These are phyloP conservation scores for Phellopilus nigrolimitatus DNA, from an alignment of 1,284 basidiomycete genomes.

Conservation along the genomic window DNA sequence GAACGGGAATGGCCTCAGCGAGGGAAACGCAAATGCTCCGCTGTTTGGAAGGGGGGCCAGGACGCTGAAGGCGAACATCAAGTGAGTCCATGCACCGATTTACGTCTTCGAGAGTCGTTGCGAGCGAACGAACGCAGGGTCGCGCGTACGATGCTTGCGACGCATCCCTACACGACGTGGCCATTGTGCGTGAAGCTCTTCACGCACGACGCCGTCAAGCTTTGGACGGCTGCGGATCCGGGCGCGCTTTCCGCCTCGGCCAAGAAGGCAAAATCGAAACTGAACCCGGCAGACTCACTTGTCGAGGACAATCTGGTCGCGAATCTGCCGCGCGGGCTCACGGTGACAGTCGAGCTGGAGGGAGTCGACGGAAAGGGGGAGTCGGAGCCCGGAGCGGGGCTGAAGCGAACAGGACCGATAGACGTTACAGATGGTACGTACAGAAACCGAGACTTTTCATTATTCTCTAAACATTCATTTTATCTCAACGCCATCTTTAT, in stretches of 20 bases:
- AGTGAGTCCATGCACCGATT: conserved; percentile 38
- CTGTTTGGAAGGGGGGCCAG: conserved; percentile 3
- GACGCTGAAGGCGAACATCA: conserved; percentile 39
- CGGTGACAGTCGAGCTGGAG: conserved; percentile 53
- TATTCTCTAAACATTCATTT: conserved; percentile 22
- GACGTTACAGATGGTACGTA: conserved; percentile 61
- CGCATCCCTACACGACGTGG: conserved; percentile 58
- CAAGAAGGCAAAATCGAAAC: conserved; percentile 20
- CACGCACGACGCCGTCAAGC: conserved; percentile 50
- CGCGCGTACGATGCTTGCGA: conserved; percentile 48
- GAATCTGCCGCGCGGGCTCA: conserved; percentile 48
- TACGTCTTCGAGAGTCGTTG: not conserved
- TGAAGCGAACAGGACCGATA: conserved; percentile 53
- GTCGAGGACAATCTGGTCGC: conserved; percentile 9
- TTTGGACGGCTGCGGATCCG: conserved; percentile 38
- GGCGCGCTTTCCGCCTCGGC: not conserved
- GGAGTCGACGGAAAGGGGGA: conserved; percentile 66
- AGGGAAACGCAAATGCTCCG: conserved; percentile 38
- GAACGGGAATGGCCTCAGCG: not conserved
- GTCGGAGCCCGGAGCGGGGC: conserved; percentile 17
- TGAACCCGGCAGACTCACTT: conserved; percentile 5
- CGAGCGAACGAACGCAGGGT: conserved; percentile 32
- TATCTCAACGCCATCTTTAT: no score
- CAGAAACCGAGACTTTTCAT: no score
- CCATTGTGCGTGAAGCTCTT: conserved; percentile 68